A percentile compares a stretch with the other conserved stretches of the same genome.
These are phyloP conservation scores for Fusarium fujikuroi DNA, from an alignment of 2,329 filamentous ascomycete species.

Conservation along the genomic window DNA sequence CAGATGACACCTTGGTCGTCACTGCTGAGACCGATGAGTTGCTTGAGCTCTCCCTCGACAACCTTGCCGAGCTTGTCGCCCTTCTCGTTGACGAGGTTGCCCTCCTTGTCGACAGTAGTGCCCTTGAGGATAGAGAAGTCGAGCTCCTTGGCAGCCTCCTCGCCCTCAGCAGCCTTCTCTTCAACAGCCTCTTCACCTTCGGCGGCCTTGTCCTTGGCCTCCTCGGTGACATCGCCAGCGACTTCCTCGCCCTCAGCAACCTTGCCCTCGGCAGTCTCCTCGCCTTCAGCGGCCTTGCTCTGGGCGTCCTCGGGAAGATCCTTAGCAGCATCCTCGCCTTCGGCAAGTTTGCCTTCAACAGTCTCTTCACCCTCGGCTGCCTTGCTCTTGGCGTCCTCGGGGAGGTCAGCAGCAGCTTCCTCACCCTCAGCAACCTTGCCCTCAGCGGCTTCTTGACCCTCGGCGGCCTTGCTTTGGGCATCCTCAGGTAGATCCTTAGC, in stretches of 20 bases:
- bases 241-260: background rate
- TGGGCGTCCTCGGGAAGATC: background rate
- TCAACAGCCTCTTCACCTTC: background rate
- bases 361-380: constrained; percentile 2
- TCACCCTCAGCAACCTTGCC: constrained; percentile 15
- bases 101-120: constrained; percentile 58
- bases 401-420: background rate
- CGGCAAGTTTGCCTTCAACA: background rate
- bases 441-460: constrained; percentile 6
- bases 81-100: constrained; percentile 66
- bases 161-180: constrained; percentile 5
- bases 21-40: constrained; percentile 72
- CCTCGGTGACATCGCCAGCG: background rate
- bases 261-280: background rate
- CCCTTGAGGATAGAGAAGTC: constrained; percentile 36
- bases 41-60: constrained; percentile 69
- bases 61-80: constrained; percentile 69
- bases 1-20: constrained; percentile 76
- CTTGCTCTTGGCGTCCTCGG: constrained; percentile 18
- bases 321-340: background rate
- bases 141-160: constrained; percentile 30
- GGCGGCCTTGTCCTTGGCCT: background rate
- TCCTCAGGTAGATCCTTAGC: constrained; percentile 19
- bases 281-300: constrained; percentile 2
- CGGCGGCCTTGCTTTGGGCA: constrained; percentile 39